A percentile compares a stretch with the other conserved stretches of the same genome.
phyloP scores from a whole-genome alignment of 192 early-diverging fungal species.

The Podila verticillata region DNA sequence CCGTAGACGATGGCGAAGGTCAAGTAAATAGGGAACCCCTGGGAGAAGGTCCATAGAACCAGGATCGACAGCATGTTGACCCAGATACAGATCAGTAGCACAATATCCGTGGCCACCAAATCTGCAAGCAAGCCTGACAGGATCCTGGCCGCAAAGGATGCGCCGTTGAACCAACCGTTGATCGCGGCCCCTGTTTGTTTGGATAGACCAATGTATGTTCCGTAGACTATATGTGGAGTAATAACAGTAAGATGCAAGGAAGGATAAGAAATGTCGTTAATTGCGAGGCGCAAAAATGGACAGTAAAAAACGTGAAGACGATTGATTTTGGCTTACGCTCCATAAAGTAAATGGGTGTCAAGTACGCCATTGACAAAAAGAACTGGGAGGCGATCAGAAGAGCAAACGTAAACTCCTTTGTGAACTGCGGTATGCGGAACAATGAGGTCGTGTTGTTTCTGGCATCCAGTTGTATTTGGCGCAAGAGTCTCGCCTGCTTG shows the following conservation, averaged over 20 bases:
- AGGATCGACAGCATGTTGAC: conserved; percentile 24
- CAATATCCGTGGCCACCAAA: conserved; percentile 42
- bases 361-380: conserved; percentile 24
- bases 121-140: conserved; percentile 37
- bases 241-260: not conserved
- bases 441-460: not conserved
- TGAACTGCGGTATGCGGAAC: conserved; percentile 1
- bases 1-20: conserved; percentile 59
- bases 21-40: conserved; percentile 31
- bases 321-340: conserved; percentile 16
- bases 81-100: conserved; percentile 28
- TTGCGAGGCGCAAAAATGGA: not conserved
- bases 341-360: conserved; percentile 29
- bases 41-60: conserved; percentile 60
- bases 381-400: conserved; percentile 16
- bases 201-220: conserved; percentile 23
- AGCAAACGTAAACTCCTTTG: conserved; percentile 9
- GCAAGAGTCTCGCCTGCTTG: not conserved
- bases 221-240: conserved; percentile 15
- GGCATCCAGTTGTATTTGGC: not conserved
- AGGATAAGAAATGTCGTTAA: not conserved
- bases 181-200: conserved; percentile 20
- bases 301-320: not conserved
- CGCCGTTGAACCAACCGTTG: conserved; percentile 44
- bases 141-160: conserved; percentile 29